phyloP scores from a whole-genome alignment of 345 rosid genomes.

The Moricandia arvensis region DNA sequence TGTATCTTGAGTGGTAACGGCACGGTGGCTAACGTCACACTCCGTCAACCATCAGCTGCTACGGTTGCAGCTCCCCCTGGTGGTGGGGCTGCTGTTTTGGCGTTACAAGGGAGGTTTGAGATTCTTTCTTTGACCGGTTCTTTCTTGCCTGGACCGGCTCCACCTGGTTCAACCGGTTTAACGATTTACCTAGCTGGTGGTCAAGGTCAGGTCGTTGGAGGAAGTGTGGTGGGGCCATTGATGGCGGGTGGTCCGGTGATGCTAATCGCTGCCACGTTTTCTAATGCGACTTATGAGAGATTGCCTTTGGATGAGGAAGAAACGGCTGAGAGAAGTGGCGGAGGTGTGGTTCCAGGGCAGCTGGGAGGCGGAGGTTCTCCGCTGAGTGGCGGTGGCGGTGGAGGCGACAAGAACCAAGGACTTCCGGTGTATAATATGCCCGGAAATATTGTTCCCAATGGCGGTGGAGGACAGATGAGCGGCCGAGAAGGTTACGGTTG shows the following conservation, averaged over 20 bases:
- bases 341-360: constrained; percentile 40
- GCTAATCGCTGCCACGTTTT: constrained; percentile 47
- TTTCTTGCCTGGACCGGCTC: constrained; percentile 48
- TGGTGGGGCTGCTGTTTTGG: constrained; percentile 45
- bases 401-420: constrained; percentile 49
- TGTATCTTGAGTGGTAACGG: constrained; percentile 66
- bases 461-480: constrained; percentile 42
- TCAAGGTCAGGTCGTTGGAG: constrained; percentile 54
- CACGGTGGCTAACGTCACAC: constrained; percentile 60
- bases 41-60: constrained; percentile 44
- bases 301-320: constrained; percentile 50
- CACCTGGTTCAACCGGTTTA: constrained; percentile 50
- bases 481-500: constrained; percentile 55
- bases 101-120: constrained; percentile 50
- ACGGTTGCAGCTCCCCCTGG: constrained; percentile 11
- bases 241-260: constrained; percentile 50
- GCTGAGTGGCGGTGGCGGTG: constrained; percentile 42
- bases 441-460: constrained; percentile 62
- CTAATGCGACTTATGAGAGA: constrained; percentile 50
- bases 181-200: constrained; percentile 52
- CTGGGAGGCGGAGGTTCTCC: constrained; percentile 32
- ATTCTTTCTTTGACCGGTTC: constrained; percentile 49
- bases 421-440: constrained; percentile 56
- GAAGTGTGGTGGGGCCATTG: constrained; percentile 46
- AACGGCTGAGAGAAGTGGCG: constrained; percentile 26